Percentiles rank a stretch among this genome's conserved stretches.
Conservation (phyloP, 768 basidiomycete species). For the Leccinum obscurum region DNA sequence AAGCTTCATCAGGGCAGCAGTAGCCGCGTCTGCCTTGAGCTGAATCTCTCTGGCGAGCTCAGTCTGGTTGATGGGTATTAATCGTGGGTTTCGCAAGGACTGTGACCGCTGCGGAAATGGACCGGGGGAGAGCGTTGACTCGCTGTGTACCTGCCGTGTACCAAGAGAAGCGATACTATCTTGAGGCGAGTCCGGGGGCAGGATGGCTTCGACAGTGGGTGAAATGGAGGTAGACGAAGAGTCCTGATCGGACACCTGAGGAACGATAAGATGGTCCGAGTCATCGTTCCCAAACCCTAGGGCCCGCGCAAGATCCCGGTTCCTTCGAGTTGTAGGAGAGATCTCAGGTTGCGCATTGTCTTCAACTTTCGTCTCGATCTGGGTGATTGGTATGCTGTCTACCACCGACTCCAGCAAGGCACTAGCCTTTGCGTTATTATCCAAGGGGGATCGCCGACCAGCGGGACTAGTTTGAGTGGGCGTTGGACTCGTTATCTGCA, state of each 20-base stretch:
- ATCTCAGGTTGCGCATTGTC: slow-evolving; percentile 34
- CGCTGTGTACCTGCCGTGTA: slow-evolving; percentile 2
- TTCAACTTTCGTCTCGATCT: slow-evolving; percentile 29
- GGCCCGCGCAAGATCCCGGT: slow-evolving; percentile 74
- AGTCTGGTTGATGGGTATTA: slow-evolving; percentile 47
- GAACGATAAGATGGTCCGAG: slow-evolving; percentile 24
- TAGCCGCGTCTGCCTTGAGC: slow-evolving; percentile 67
- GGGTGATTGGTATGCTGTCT: slow-evolving; percentile 48
- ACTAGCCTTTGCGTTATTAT: slow-evolving; percentile 59
- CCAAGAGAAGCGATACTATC: slow-evolving; percentile 10
- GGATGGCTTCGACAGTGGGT: slow-evolving; percentile 37
- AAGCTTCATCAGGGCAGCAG: slow-evolving; percentile 54
- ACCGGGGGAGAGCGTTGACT: slow-evolving; percentile 18
- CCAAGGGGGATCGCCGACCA: slow-evolving; percentile 37
- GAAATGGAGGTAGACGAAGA: slow-evolving; percentile 33
- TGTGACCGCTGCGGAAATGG: slow-evolving; percentile 29
- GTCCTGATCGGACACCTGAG: slow-evolving; percentile 25
- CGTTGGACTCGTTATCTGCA: slow-evolving; percentile 61
- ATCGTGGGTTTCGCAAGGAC: slow-evolving; percentile 41
- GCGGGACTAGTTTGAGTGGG: slow-evolving; percentile 34
- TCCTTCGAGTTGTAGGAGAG: slow-evolving; percentile 59
- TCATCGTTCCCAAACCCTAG: slow-evolving; percentile 60
- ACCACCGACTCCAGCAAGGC: slow-evolving; percentile 67
- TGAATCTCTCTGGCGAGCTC: slow-evolving; percentile 67
- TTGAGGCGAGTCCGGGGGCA: slow-evolving; percentile 24